These are phyloP conservation scores for Carallia brachiata DNA, from an alignment of 345 rosid genomes.

Conservation along the genomic window DNA sequence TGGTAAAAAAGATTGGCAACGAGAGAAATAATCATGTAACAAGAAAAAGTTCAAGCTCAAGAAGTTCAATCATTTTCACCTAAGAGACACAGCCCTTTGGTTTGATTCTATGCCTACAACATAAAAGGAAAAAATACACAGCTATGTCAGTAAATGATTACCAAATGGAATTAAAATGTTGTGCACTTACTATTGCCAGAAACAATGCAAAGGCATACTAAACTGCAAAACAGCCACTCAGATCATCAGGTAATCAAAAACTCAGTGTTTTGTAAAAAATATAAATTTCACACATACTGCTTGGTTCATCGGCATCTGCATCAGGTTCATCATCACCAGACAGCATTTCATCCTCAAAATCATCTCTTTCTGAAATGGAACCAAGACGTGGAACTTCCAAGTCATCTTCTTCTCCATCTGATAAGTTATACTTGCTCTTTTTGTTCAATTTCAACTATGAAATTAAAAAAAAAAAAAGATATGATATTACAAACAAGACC, in stretches of 20 bases:
- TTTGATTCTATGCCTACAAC: too few relatives aligned
- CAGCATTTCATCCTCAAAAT: slow-evolving; percentile 66
- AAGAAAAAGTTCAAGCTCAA: not conserved
- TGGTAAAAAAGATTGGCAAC: too few relatives aligned
- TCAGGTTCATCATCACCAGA: slow-evolving; percentile 52
- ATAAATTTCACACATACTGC: slow-evolving; percentile 30
- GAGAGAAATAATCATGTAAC: too few relatives aligned
- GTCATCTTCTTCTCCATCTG: slow-evolving; percentile 82
- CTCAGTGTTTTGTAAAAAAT: not conserved
- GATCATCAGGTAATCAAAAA: not conserved
- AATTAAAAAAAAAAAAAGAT: not conserved
- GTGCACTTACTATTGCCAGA: too few relatives aligned
- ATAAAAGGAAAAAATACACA: not conserved
- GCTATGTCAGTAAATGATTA: not conserved
- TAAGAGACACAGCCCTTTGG: too few relatives aligned
- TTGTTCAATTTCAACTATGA: slow-evolving; percentile 55
- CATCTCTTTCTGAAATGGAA: slow-evolving; percentile 49
- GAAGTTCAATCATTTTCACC: not conserved
- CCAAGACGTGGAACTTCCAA: slow-evolving; percentile 48
- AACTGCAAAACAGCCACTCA: not conserved
- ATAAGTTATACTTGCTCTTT: slow-evolving; percentile 73
- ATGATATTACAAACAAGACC: not conserved
- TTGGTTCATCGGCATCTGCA: slow-evolving; percentile 31
- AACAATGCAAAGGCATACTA: too few relatives aligned
- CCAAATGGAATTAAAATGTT: not conserved